Conservation (phyloP, 768 basidiomycete species). For the Hysterangium stoloniferum region DNA sequence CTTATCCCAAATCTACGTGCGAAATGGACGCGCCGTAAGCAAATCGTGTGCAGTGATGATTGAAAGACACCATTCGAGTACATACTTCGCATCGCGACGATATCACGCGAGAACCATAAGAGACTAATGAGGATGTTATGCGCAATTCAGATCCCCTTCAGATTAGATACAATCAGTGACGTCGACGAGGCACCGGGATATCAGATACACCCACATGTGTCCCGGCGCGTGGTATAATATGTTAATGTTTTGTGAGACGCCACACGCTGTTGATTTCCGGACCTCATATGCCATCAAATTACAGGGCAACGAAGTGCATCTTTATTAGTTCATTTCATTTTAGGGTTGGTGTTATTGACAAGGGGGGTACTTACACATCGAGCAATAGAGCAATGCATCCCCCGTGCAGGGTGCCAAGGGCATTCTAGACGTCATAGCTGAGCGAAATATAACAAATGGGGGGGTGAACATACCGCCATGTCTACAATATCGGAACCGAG, state of each 20-base stretch:
- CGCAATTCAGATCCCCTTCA: constrained; percentile 3
- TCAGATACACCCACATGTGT: not conserved
- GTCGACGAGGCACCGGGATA: not conserved
- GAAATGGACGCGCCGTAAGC: not conserved
- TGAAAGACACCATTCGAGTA: not conserved
- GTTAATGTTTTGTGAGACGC: constrained; percentile 6
- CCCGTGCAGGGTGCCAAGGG: constrained; percentile 5
- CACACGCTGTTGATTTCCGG: not conserved
- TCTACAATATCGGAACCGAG: not conserved
- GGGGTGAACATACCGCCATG: constrained; percentile 9
- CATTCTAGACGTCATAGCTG: not conserved
- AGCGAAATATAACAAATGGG: not conserved
- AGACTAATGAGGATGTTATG: not conserved
- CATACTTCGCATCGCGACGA: constrained; percentile 12
- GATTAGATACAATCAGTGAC: not conserved
- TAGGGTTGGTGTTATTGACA: not conserved
- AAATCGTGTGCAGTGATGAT: not conserved
- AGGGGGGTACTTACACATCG: constrained; percentile 1
- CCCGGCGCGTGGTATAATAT: constrained; percentile 9
- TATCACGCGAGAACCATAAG: constrained; percentile 4
- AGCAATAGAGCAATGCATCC: constrained; percentile 7
- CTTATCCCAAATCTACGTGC: constrained; percentile 1
- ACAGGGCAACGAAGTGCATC: constrained; percentile 5
- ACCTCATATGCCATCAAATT: constrained; percentile 1
- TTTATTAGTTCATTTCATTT: not conserved